Base-by-base conservation (phyloP, 495 filamentous ascomycete species). In the Copromyces sp. region DNA sequence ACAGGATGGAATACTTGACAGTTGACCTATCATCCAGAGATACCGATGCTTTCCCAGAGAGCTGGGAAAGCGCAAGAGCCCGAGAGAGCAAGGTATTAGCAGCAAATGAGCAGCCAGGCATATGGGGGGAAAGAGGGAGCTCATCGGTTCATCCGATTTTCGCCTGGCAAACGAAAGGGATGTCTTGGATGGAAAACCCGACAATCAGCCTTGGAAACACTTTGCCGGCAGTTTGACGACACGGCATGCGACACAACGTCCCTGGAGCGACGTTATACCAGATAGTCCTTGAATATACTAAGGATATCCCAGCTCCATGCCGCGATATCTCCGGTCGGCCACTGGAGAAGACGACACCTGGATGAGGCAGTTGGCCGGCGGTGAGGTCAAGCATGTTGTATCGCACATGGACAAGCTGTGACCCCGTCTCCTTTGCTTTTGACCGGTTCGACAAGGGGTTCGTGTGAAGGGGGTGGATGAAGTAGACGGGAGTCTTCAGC, bases 1-100 rank as follows among this genome's bases (percentile, higher is more conserved):
- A 76, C 70, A 70, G 53, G 74, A 38, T 39, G 68, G 73, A 78
- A 71, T 74, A 73, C 71, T 75, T n/a, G 47, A 70, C 47, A 35
- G 12, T 16, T 65, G 17, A 71, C 72, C 73, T 75, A 73, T 74
- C 74, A 69, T 53, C 40, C 37, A 32, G 70, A 73, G 69, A 74
- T 74, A 69, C 69, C 73, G 45, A 69, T 74, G 68, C 73, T 61
- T 70, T 47, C 69, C 68, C 68, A 38, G 47, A 72, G 14, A 35
- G 53, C 53, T 35, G 14, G 53, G 53, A 65, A 65, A 9, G 53
- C 14, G 29, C 53, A 65, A 35, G 29, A 35, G 12, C 29, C 53
- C 53, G 53, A 35, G 53, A 8, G 14, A 65, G 17, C 53, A 35
- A 59, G 47, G 45, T 11, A 35, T 61, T 17, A 61, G 53, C 53